Conservation (phyloP, 2,329 filamentous ascomycete species). For the Sclerotinia spermophila region DNA sequence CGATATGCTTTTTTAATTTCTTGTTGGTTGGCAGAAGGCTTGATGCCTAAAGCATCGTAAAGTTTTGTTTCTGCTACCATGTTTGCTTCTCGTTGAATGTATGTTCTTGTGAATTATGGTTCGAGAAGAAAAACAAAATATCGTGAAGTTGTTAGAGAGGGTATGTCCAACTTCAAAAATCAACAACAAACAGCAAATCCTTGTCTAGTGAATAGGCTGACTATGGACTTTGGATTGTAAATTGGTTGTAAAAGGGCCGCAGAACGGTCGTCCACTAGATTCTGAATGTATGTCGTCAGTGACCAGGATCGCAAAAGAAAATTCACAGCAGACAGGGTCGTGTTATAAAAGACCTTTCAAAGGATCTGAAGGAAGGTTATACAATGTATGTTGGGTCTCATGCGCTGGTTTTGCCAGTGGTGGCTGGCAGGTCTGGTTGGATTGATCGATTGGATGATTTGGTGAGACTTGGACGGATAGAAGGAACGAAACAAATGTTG, state of each 20-base stretch:
- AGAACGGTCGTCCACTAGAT: not conserved
- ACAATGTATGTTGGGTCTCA: not conserved
- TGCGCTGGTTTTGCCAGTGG: not conserved
- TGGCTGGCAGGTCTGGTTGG: not conserved
- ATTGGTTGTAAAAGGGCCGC: not conserved
- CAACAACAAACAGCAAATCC: not conserved
- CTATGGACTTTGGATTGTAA: not conserved
- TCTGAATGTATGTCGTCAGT: slow-evolving; percentile 12
- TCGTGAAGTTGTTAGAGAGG: not conserved
- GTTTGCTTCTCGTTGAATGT: slow-evolving; percentile 34
- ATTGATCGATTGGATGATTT: not conserved
- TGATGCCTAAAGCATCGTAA: slow-evolving; percentile 80
- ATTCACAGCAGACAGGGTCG: slow-evolving; percentile 1
- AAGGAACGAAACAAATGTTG: not conserved
- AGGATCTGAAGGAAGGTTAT: not conserved
- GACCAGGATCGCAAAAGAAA: not conserved
- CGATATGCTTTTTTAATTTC: slow-evolving; percentile 97
- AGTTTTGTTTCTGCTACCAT: slow-evolving; percentile 97
- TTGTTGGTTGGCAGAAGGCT: slow-evolving; percentile 77
- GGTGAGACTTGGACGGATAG: not conserved
- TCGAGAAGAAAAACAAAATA: not conserved
- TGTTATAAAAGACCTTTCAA: not conserved
- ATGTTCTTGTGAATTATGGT: not conserved
- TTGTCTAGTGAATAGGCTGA: not conserved
- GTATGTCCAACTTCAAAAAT: not conserved